Base-by-base conservation (phyloP, 768 basidiomycete species). In the Boletus barrowsii region DNA sequence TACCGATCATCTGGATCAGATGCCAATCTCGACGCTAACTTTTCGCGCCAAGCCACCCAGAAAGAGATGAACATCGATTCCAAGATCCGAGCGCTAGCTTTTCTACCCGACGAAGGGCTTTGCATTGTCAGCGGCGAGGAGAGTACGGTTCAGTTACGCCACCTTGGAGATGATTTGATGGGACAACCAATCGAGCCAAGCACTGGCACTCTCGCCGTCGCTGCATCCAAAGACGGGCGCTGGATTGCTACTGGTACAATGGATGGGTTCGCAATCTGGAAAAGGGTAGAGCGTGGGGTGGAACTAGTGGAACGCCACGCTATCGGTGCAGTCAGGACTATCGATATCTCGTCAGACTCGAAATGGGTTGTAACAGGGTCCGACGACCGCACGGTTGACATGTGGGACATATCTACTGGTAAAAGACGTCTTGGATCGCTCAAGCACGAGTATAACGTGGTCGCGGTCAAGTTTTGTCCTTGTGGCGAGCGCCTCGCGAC, bases 281-380 rank as follows among this genome's bases (percentile, higher is more conserved):
- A 39, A 4, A 53, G 26, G 41, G 13, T 6, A 11, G 40, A 45
- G 5, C 32, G 5, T 2, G 20, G 15, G 14, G 50, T 36, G 2
- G 24, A 14, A 10, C 2, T 17, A 10, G 32, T 52, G 42, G 24
- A 3, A 33, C 39, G 32, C 44, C 55, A 45, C 24, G 2, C 37
- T 40, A 45, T 57, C 26, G 40, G 18, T 18, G 55, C 54, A 10
- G 61, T 62, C 13, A 47, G 60, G 47, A 17, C 60, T 24, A 8
- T 62, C 45, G 61, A 62, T 42, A 53, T 62, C 47, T 62, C 60
- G 42, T 49, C 32, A 5, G 61, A 62, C 30, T 62, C 60, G 10
- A 62, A 58, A 42, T 58, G 56, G 60, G 56, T 35, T 6, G n/a
- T 55, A n/a, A 62, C 60, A 0, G 61, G 61, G n/a, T 62, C 60